A percentile compares a stretch with the other conserved stretches of the same genome.
Evolutionary conservation across 805 yeast species (phyloP).

Genomic region (Phaffomyces antillensis): DNA sequence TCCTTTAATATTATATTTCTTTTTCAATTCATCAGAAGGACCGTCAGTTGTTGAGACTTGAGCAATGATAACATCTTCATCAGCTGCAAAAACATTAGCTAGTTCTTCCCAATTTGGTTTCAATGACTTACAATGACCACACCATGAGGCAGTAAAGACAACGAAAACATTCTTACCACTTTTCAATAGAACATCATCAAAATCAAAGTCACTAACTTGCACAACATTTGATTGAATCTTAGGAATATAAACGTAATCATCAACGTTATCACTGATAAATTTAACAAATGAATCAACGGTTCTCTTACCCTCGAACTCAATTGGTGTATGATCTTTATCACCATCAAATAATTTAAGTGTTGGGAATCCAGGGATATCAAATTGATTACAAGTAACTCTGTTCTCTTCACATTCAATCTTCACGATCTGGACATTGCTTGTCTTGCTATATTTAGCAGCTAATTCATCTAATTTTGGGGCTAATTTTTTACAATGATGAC

Average conservation of each 20-base stretch:
- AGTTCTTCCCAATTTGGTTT: conserved; percentile 40
- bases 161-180: conserved; percentile 21
- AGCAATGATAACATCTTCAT: conserved; percentile 33
- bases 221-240: conserved; percentile 17
- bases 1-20: conserved; percentile 33
- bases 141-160: conserved; percentile 47
- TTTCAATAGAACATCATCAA: conserved; percentile 29
- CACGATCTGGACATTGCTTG: conserved; percentile 62
- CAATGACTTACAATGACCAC: conserved; percentile 44
- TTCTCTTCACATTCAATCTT: conserved; percentile 85
- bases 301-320: conserved; percentile 63
- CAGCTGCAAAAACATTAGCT: conserved; percentile 34
- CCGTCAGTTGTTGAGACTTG: conserved; percentile 37
- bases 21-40: conserved; percentile 35
- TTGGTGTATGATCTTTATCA: conserved; percentile 47
- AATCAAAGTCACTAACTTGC: conserved; percentile 24
- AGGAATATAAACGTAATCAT: conserved; percentile 24
- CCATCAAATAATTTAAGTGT: conserved; percentile 83
- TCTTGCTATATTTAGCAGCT: conserved; percentile 53
- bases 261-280: conserved; percentile 48
- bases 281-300: conserved; percentile 58
- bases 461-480: conserved; percentile 84
- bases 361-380: conserved; percentile 84
- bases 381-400: conserved; percentile 63
- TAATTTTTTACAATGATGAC: conserved; percentile 89